Evolutionary conservation across 345 rosid species (phyloP).

Genomic region (Xanthoceras sorbifolium): DNA sequence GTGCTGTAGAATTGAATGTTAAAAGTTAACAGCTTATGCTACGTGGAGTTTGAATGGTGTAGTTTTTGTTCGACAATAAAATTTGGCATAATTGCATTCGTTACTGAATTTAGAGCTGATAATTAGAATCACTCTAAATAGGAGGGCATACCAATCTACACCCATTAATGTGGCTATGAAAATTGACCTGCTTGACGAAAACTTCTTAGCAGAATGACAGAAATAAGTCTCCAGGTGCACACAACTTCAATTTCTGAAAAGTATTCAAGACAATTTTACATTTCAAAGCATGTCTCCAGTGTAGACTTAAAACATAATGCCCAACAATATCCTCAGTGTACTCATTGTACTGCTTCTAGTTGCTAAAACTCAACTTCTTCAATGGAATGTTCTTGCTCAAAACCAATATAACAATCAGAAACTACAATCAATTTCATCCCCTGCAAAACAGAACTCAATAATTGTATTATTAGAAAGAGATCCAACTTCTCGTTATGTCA

Average conservation of each 20-base stretch:
- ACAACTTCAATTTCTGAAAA: too few species aligned
- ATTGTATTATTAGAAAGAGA: background rate
- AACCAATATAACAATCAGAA: slow-evolving; percentile 93
- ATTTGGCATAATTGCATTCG: too few species aligned
- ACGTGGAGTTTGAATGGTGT: background rate
- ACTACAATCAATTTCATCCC: slow-evolving; percentile 69
- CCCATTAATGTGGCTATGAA: too few species aligned
- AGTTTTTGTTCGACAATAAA: too few species aligned
- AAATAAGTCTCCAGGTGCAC: background rate
- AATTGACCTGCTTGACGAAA: too few species aligned
- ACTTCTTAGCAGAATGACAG: too few species aligned
- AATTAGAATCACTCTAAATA: too few species aligned
- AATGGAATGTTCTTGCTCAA: slow-evolving; percentile 75
- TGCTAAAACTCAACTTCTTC: slow-evolving; percentile 42
- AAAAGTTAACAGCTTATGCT: background rate
- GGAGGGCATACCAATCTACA: too few species aligned
- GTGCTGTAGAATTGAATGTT: background rate
- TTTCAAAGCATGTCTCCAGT: background rate
- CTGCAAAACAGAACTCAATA: slow-evolving; percentile 39
- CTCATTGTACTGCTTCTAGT: slow-evolving; percentile 9
- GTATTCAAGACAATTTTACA: too few species aligned
- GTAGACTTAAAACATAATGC: background rate
- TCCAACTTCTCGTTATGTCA: background rate
- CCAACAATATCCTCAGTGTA: background rate
- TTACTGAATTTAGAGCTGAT: too few species aligned